Conservation (phyloP, 805 yeast genomes). For the Zygosaccharomyces rouxii region DNA sequence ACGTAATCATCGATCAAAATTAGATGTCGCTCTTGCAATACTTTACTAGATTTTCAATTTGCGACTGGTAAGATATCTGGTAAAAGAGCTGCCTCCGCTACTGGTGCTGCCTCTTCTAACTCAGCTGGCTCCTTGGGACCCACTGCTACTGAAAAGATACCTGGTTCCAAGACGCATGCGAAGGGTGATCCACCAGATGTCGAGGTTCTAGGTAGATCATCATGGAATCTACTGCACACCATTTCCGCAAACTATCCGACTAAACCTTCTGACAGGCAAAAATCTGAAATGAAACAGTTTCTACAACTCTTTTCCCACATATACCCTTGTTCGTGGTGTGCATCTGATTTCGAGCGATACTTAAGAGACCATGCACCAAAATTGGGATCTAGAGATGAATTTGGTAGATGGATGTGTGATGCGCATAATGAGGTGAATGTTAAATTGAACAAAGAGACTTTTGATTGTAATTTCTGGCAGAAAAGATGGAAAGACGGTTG, state of each 20-base stretch:
- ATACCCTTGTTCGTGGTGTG: slow-evolving; percentile 95
- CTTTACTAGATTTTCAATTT: slow-evolving; percentile 71
- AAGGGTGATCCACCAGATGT: slow-evolving; percentile 84
- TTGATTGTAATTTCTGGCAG: slow-evolving; percentile 87
- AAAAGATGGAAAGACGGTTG: slow-evolving; percentile 95
- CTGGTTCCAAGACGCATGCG: slow-evolving; percentile 33
- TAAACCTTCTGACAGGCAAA: slow-evolving; percentile 55
- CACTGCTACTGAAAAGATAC: slow-evolving; percentile 15
- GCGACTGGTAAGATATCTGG: slow-evolving; percentile 39
- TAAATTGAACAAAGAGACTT: slow-evolving; percentile 78
- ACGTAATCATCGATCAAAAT: slow-evolving; percentile 3
- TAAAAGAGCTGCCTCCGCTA: slow-evolving; percentile 20
- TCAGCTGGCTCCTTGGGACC: background rate
- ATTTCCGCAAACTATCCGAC: slow-evolving; percentile 87
- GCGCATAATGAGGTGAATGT: slow-evolving; percentile 93
- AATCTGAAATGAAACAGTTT: slow-evolving; percentile 67
- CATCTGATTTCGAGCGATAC: slow-evolving; percentile 71
- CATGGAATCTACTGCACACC: slow-evolving; percentile 91
- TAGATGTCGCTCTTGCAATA: slow-evolving; percentile 85
- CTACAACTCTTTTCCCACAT: slow-evolving; percentile 65
- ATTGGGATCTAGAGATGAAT: slow-evolving; percentile 64
- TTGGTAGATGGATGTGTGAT: slow-evolving; percentile 88
- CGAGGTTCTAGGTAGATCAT: slow-evolving; percentile 68
- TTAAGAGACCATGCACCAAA: slow-evolving; percentile 50
- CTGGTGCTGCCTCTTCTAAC: slow-evolving; percentile 14